Evolutionary conservation across 768 basidiomycete species (phyloP), one percentile per base, ranked within the genome.

Genomic region (Mycena crocata): DNA sequence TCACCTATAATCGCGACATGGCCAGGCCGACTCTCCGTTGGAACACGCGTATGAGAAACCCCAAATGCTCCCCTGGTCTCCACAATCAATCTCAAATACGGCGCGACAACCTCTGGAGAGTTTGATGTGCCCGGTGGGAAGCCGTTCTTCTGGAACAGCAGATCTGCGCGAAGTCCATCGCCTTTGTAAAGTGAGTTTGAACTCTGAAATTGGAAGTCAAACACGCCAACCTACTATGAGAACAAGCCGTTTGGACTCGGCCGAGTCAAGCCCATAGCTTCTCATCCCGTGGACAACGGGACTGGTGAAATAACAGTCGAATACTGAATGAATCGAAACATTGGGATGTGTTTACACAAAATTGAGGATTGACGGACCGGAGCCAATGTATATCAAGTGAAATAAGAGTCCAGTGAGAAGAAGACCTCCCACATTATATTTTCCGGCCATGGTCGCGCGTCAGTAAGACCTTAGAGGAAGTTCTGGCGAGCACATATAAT

Each of bases 281-380:
- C 81, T 75, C 91, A 94, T 93, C 54, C 92, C 92, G 81, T 89
- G 84, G 26, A 93, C 92, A 10, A 93, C 92, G 0, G 93, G 91
- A 70, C 89, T 92, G 28, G 88, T 92, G 75, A 96, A 96, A 76
- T 95, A 96, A 77, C 93, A 94, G 78, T 95, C 93, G 78, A 96
- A 96, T 19, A 69, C 68, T 66, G 56, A 8, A 52, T 6, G 24
- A 31, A 19, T 15, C 54, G 34, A 49, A 35, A n/a, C 28, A 24
- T 52, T 15, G 10, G 26, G 30, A 46, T 21, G 13, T 3, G 23
- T 23, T 19, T 34, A 44, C 12, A 32, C 59, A 58, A 13, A 15
- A n/a, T n/a, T n/a, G n/a, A n/a, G 1, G 44, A 24, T 57, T 31
- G 6, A 69, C 68, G 28, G 84, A 66, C 68, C 88, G 4, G 90